Percentiles rank a stretch among this genome's conserved stretches.
phyloP scores from a whole-genome alignment of 345 rosid genomes.

The Atalantia buxifolia region DNA sequence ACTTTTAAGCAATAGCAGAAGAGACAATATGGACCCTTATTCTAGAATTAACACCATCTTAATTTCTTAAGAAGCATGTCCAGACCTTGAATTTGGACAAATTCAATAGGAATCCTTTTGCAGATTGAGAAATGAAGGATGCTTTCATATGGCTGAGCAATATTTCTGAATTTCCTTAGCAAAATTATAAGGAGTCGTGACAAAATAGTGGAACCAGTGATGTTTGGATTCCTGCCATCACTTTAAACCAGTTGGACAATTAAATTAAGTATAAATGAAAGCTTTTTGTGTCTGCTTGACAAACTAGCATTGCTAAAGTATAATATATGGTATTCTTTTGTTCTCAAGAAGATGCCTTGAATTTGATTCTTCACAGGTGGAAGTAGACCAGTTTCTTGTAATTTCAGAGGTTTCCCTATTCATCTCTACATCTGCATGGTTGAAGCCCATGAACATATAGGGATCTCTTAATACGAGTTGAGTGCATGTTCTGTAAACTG shows the following conservation, averaged over 20 bases:
- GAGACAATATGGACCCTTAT: no score
- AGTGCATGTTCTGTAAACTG: background rate
- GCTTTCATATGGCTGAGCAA: no score
- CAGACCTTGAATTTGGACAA: background rate
- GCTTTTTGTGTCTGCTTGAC: background rate
- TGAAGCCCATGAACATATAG: background rate
- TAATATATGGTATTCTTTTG: background rate
- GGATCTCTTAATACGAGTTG: background rate
- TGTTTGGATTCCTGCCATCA: background rate
- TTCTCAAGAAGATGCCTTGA: background rate
- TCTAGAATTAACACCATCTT: no score
- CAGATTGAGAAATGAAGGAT: background rate
- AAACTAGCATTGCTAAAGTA: background rate
- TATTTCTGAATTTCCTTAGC: no score
- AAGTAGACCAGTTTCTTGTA: background rate
- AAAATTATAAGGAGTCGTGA: background rate
- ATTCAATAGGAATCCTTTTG: background rate
- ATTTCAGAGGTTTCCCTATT: background rate
- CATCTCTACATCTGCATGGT: background rate
- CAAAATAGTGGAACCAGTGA: background rate
- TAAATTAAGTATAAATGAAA: background rate
- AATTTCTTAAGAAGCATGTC: background rate
- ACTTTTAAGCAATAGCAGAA: no score
- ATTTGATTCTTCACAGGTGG: conserved; percentile 19
- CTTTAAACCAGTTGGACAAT: background rate